Evolutionary conservation across 805 yeast species (phyloP).

Genomic region (Ogataea paradorogensis): DNA sequence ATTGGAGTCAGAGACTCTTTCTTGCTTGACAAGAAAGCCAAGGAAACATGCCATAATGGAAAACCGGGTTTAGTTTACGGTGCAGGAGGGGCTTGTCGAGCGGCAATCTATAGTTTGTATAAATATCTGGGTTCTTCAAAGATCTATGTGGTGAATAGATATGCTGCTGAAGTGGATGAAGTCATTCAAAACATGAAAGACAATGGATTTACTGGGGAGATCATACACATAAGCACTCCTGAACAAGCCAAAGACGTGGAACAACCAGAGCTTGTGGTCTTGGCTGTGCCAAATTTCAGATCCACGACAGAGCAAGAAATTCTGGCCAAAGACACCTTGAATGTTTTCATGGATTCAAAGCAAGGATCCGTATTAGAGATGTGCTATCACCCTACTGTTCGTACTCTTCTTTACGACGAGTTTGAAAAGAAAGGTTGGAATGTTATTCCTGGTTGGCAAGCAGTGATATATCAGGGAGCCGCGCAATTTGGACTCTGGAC

Average conservation of each 20-base stretch:
- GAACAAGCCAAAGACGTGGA: constrained; percentile 7
- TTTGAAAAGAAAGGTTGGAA: constrained; percentile 10
- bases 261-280: constrained; percentile 5
- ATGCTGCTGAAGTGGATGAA: constrained; percentile 4
- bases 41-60: background rate
- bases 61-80: constrained; percentile 13
- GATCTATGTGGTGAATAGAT: constrained; percentile 9
- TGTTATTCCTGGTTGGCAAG: constrained; percentile 15
- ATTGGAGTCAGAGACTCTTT: constrained; percentile 12
- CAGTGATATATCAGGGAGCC: constrained; percentile 15
- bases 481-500: constrained; percentile 13
- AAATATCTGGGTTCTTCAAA: constrained; percentile 8
- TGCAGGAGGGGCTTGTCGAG: constrained; percentile 14
- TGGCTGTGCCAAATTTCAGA: constrained; percentile 11
- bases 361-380: constrained; percentile 11
- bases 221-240: constrained; percentile 8
- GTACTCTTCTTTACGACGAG: constrained; percentile 10
- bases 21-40: constrained; percentile 3
- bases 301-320: constrained; percentile 7
- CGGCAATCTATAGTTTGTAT: constrained; percentile 9
- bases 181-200: constrained; percentile 7
- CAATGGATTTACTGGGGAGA: constrained; percentile 10
- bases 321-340: constrained; percentile 10
- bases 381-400: constrained; percentile 13
- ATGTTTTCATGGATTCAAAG: constrained; percentile 4